Conservation (phyloP, 2,329 filamentous ascomycete genomes). For the Phyllosticta ampelicida region DNA sequence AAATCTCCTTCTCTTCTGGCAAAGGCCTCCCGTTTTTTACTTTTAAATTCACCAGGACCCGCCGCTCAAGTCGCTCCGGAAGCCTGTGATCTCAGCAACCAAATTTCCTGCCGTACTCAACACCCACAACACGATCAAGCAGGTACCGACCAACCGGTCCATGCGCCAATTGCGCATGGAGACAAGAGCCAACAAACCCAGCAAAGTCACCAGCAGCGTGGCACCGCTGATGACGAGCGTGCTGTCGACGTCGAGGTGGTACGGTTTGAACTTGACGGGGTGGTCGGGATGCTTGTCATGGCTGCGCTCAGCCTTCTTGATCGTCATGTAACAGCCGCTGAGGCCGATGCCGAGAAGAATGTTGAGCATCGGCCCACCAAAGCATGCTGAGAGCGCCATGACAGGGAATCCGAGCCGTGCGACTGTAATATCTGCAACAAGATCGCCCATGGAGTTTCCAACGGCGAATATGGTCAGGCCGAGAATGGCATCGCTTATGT, state of each 20-base stretch:
- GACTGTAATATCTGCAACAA: slow-evolving; percentile 91
- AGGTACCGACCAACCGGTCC: slow-evolving; percentile 63
- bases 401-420: slow-evolving; percentile 89
- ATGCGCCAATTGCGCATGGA: slow-evolving; percentile 80
- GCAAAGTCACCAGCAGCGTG: slow-evolving; percentile 70
- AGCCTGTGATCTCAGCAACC: slow-evolving; percentile 55
- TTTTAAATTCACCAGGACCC: background rate
- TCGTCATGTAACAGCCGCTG: slow-evolving; percentile 77
- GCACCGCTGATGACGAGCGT: slow-evolving; percentile 76
- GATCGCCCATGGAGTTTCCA: slow-evolving; percentile 86
- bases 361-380: slow-evolving; percentile 97
- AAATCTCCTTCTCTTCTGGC: background rate
- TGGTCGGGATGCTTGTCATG: slow-evolving; percentile 57
- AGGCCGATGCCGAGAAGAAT: slow-evolving; percentile 93
- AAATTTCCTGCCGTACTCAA: slow-evolving; percentile 75
- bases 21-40: background rate
- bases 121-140: slow-evolving; percentile 68
- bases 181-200: slow-evolving; percentile 68
- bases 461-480: slow-evolving; percentile 94
- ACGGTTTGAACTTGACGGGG: slow-evolving; percentile 59
- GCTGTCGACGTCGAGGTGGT: slow-evolving; percentile 72
- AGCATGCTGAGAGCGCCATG: slow-evolving; percentile 90
- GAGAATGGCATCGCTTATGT: slow-evolving; percentile 89
- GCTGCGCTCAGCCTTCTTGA: slow-evolving; percentile 54
- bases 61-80: background rate